Base-by-base conservation (phyloP, 306 rosid genomes). In the Macrotyloma uniflorum region DNA sequence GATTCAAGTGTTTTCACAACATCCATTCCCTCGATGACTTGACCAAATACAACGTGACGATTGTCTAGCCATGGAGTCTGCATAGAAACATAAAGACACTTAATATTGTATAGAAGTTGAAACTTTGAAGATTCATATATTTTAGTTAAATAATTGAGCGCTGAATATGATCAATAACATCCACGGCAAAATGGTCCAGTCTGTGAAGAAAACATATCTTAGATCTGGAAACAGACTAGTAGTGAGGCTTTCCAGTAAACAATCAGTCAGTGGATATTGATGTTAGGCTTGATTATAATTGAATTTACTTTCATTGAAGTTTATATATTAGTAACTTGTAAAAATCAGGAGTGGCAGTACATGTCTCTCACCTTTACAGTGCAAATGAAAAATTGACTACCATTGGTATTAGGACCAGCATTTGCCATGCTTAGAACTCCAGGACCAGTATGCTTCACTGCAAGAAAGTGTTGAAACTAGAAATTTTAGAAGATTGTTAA, bases 361-460 rank as follows among this genome's bases (percentile, higher is more conserved):
- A 74, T 66, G 72, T 50, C 68, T 71, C 88, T 82, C 75, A 94
- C 97, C 97, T 90, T 90, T 47, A 89, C 88, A 1, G 97, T 92
- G 85, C 92, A 94, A 71, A 94, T 89, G 81, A 94, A 92, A 83
- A 94, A 94, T 78, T 94, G 96, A 84, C 97, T 94, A 11, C 97
- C 96, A 75, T 94, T 94, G 49, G 94, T 92, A 76, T 89, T 75
- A 77, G 96, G 94, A 63, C 98, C 98, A 0, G 97, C 97, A 82
- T 92, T 94, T 20, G 97, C 98, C 98, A 94, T 94, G 89, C 98
- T 94, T 89, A 94, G 79, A 80, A 92, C 91, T 72, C 98, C 98
- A 70, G 98, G 89, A 55, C 96, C 98, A 32, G 83, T 79, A 85
- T 94, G 98, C 81, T 90, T 94, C 92, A 92, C 98, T 90, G 95